phyloP scores from a whole-genome alignment of 495 filamentous ascomycete species.

The Chaetomium tenue region DNA sequence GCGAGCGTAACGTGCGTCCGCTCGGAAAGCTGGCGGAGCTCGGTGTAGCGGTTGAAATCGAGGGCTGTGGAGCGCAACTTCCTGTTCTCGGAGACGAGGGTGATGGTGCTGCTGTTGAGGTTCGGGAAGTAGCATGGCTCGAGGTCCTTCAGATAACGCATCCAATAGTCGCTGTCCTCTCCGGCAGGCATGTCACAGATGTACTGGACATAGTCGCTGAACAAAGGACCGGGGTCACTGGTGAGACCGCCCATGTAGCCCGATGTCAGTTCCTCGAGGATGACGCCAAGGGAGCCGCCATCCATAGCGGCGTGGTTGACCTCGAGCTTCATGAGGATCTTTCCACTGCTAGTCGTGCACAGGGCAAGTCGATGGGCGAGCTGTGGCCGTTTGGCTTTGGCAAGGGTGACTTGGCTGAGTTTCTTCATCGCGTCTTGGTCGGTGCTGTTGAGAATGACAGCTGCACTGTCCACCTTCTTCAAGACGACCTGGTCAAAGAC shows the following conservation, averaged over 20 bases:
- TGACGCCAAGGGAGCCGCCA: slow-evolving; percentile 37
- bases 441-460: slow-evolving; percentile 16
- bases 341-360: slow-evolving; percentile 24
- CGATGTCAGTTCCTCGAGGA: slow-evolving; percentile 35
- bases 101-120: slow-evolving; percentile 9
- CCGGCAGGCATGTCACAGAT: slow-evolving; percentile 40
- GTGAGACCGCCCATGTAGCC: slow-evolving; percentile 44
- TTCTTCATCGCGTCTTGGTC: slow-evolving; percentile 16
- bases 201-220: slow-evolving; percentile 56
- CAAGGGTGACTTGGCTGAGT: slow-evolving; percentile 18
- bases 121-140: slow-evolving; percentile 55
- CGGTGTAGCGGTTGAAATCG: slow-evolving; percentile 25
- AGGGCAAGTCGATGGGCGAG: slow-evolving; percentile 32
- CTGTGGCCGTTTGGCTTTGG: slow-evolving; percentile 12
- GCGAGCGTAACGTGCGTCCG: slow-evolving; percentile 28
- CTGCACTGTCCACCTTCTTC: slow-evolving; percentile 17
- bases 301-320: slow-evolving; percentile 35
- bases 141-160: slow-evolving; percentile 47
- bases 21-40: slow-evolving; percentile 28
- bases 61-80: slow-evolving; percentile 14
- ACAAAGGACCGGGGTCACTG: slow-evolving; percentile 44
- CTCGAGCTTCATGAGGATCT: slow-evolving; percentile 25
- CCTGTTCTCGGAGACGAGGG: background rate
- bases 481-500: slow-evolving; percentile 34
- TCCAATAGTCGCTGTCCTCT: slow-evolving; percentile 54